Conservation (phyloP, 495 filamentous ascomycete genomes). For the Pseudevernia furfuracea region DNA sequence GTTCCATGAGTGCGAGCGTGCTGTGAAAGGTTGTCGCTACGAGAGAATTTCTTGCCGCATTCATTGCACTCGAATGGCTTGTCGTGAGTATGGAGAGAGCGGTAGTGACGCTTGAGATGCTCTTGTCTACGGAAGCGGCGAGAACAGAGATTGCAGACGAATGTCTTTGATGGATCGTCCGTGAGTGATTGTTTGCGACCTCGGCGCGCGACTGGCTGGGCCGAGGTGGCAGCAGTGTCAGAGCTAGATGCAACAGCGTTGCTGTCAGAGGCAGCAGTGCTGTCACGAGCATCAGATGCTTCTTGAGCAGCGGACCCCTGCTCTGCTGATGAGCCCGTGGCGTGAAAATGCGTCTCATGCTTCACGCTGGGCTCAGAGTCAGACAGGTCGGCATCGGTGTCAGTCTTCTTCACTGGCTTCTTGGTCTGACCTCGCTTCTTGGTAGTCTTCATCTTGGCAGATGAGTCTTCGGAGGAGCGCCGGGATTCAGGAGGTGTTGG, state of each 20-base stretch:
- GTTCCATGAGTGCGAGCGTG: conserved; percentile 90
- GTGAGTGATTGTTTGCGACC: conserved; percentile 98
- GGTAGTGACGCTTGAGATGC: conserved; percentile 97
- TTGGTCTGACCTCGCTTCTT: conserved; percentile 29
- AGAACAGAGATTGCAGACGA: conserved; percentile 90
- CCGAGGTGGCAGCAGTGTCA: conserved; percentile 36
- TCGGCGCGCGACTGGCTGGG: conserved; percentile 74
- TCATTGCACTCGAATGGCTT: conserved; percentile 97
- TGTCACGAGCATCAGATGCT: conserved; percentile 34
- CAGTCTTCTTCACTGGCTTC: conserved; percentile 23
- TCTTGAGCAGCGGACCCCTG: conserved; percentile 34
- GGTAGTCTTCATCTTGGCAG: conserved; percentile 35
- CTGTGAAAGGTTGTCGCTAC: conserved; percentile 93
- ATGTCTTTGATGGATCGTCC: conserved; percentile 97
- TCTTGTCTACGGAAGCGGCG: conserved; percentile 98
- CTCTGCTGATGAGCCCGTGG: conserved; percentile 24
- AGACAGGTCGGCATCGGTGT: conserved; percentile 26
- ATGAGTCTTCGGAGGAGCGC: conserved; percentile 33
- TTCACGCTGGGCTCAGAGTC: conserved; percentile 28
- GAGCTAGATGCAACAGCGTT: conserved; percentile 31
- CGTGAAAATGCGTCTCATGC: conserved; percentile 23
- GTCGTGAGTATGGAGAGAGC: conserved; percentile 94
- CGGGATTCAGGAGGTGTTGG: conserved; percentile 36
- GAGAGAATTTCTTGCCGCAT: conserved; percentile 98
- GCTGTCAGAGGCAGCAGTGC: conserved; percentile 32